Conservation (phyloP, 2,329 filamentous ascomycete species). For the Scedosporium minutisporum region DNA sequence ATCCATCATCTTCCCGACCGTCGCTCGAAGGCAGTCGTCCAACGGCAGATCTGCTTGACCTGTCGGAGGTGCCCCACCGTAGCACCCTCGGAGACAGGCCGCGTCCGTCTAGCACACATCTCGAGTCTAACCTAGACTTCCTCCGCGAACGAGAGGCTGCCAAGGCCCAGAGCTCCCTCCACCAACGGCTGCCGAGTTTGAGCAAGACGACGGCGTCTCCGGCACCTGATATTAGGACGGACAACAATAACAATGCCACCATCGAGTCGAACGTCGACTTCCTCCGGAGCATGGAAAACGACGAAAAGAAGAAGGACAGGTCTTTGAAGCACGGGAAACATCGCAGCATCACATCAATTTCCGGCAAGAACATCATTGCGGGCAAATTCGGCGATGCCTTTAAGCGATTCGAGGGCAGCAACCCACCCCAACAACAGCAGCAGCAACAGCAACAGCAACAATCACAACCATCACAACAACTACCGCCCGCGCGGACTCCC, state of each 20-base stretch:
- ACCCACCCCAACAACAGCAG: not conserved
- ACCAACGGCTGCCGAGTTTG: not conserved
- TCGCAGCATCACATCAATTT: slow-evolving; percentile 61
- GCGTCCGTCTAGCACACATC: slow-evolving; percentile 71
- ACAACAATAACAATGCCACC: not conserved
- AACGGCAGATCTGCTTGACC: slow-evolving; percentile 48
- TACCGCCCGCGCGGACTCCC: slow-evolving; percentile 28
- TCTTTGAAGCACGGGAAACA: slow-evolving; percentile 57
- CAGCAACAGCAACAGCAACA: too few relatives aligned
- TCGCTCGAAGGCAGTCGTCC: slow-evolving; percentile 66
- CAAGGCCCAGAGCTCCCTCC: not conserved
- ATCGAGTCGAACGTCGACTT: slow-evolving; percentile 78
- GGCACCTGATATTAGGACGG: not conserved
- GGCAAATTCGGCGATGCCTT: slow-evolving; percentile 92
- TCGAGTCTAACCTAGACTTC: slow-evolving; percentile 75
- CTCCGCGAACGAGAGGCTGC: slow-evolving; percentile 62
- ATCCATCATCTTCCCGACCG: slow-evolving; percentile 47
- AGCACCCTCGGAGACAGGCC: slow-evolving; percentile 45
- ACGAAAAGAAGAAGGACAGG: slow-evolving; percentile 44
- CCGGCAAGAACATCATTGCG: slow-evolving; percentile 71
- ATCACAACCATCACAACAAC: slow-evolving; percentile 19
- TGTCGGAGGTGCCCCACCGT: slow-evolving; percentile 29
- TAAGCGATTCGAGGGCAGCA: slow-evolving; percentile 69
- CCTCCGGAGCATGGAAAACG: slow-evolving; percentile 65
- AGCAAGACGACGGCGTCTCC: not conserved